Evolutionary conservation across 2,329 filamentous ascomycete species (phyloP).

Genomic region (Penicillium sp.): DNA sequence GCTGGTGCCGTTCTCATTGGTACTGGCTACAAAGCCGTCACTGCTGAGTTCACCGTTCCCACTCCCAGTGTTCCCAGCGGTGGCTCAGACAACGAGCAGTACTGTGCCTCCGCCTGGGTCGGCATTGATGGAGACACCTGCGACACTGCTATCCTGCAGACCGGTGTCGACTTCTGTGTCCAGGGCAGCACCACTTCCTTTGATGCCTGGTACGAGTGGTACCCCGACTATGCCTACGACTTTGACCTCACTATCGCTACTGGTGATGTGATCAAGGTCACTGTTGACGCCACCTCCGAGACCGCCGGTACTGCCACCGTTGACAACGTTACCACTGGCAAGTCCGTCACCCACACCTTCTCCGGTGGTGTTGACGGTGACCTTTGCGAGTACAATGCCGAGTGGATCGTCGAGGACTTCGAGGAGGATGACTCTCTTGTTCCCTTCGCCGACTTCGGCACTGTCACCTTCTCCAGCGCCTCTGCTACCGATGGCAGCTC

Average conservation of each 20-base stretch:
- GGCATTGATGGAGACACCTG: constrained; percentile 63
- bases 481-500: constrained; percentile 32
- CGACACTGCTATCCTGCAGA: constrained; percentile 54
- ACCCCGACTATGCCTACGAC: constrained; percentile 56
- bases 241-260: constrained; percentile 50
- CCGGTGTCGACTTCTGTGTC: constrained; percentile 57
- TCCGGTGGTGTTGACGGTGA: constrained; percentile 35
- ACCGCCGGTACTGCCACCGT: constrained; percentile 47
- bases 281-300: constrained; percentile 43
- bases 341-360: constrained; percentile 54
- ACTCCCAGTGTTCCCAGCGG: constrained; percentile 43
- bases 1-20: constrained; percentile 58
- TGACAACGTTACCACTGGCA: constrained; percentile 53
- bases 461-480: constrained; percentile 42
- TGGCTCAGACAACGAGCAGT: constrained; percentile 26
- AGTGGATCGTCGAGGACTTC: constrained; percentile 59
- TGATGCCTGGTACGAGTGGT: constrained; percentile 63
- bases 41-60: constrained; percentile 55
- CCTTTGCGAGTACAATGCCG: constrained; percentile 59
- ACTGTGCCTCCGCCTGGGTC: constrained; percentile 52
- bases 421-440: neutral
- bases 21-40: constrained; percentile 53
- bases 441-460: constrained; percentile 8
- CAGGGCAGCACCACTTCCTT: constrained; percentile 44
- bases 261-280: constrained; percentile 46